Conservation (phyloP, 805 yeast species). For the Candida hungchunana region DNA sequence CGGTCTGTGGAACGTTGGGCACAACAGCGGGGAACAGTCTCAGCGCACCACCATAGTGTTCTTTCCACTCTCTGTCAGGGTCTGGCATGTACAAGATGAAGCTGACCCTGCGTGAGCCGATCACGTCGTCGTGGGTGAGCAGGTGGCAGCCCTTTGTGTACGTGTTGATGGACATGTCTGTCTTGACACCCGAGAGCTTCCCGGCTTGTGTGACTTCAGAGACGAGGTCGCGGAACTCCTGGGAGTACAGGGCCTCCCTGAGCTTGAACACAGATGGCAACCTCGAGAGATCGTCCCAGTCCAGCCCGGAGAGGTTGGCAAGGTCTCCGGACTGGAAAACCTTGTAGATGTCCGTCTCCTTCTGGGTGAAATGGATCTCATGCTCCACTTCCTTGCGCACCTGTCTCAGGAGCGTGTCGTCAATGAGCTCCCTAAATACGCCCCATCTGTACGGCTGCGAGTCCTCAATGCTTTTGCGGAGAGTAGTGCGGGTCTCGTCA, state of each 20-base stretch:
- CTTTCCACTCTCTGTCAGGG: conserved; percentile 85
- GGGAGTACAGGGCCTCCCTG: conserved; percentile 83
- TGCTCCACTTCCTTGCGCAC: conserved; percentile 82
- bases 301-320: conserved; percentile 84
- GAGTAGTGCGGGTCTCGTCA: conserved; percentile 31
- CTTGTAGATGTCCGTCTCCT: conserved; percentile 96
- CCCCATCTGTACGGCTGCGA: conserved; percentile 92
- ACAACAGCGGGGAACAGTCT: conserved; percentile 81
- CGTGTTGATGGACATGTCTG: conserved; percentile 89
- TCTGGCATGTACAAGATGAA: conserved; percentile 91
- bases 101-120: conserved; percentile 90
- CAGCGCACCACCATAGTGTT: conserved; percentile 90
- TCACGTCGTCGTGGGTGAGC: conserved; percentile 95
- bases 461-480: conserved; percentile 41
- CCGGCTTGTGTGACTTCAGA: conserved; percentile 83
- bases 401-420: conserved; percentile 69
- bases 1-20: conserved; percentile 87
- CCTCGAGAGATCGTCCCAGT: conserved; percentile 66
- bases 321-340: conserved; percentile 88
- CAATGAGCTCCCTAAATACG: conserved; percentile 63
- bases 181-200: conserved; percentile 80
- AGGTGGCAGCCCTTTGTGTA: conserved; percentile 92
- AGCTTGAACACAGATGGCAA: conserved; percentile 74
- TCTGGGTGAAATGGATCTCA: conserved; percentile 85
- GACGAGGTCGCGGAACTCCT: conserved; percentile 75